phyloP scores from a whole-genome alignment of 441 rosid genomes.

The Adansonia rubrostipa region DNA sequence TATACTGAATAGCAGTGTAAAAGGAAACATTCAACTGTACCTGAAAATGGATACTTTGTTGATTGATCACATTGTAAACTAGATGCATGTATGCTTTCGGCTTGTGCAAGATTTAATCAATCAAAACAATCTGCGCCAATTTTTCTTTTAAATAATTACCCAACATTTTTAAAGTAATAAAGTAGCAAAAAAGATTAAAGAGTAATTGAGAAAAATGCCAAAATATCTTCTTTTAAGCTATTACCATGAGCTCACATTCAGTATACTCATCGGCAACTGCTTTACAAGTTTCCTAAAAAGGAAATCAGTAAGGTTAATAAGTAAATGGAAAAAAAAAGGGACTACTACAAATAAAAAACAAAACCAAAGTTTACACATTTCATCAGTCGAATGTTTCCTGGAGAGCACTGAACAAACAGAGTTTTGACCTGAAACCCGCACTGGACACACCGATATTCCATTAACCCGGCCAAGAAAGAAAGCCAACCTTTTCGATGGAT shows the following conservation, averaged over 20 bases:
- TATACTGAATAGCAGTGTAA: background rate
- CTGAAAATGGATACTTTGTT: constrained; percentile 50
- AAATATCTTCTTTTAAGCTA: background rate
- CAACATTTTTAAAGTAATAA: background rate
- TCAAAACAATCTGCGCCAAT: constrained; percentile 62
- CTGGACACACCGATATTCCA: constrained; percentile 64
- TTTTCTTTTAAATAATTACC: background rate
- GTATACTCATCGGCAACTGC: constrained; percentile 76
- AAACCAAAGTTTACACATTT: constrained; percentile 58
- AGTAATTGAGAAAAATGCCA: background rate
- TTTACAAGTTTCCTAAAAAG: constrained; percentile 62
- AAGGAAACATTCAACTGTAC: constrained; percentile 34
- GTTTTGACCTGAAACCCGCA: constrained; percentile 62
- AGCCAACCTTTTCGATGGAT: background rate
- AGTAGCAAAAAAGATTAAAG: background rate
- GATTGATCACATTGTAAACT: constrained; percentile 63
- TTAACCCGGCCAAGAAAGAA: constrained; percentile 4
- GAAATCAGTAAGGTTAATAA: background rate
- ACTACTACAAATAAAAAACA: background rate
- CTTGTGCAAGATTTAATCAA: constrained; percentile 84
- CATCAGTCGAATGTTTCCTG: constrained; percentile 81
- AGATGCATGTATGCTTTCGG: constrained; percentile 78
- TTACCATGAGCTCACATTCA: constrained; percentile 85
- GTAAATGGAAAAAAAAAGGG: background rate
- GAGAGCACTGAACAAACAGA: constrained; percentile 77